These are phyloP conservation scores for Kurtzmaniella quercitrusa DNA, from an alignment of 1,139 yeast species.

Conservation along the genomic window DNA sequence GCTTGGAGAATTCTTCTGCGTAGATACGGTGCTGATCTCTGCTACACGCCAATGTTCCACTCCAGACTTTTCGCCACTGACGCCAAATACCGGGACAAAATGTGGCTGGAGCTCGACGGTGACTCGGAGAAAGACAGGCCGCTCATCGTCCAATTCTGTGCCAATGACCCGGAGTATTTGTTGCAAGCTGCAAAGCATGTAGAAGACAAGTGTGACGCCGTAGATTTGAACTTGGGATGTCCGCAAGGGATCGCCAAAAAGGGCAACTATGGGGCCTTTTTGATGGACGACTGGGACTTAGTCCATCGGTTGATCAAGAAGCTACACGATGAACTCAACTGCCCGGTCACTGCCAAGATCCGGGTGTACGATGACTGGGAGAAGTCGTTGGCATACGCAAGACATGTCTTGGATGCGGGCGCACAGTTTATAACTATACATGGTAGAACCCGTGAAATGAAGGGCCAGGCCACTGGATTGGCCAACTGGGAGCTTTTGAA, in stretches of 20 bases:
- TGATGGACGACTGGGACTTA: constrained; percentile 96
- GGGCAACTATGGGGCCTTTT: constrained; percentile 92
- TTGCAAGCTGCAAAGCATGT: constrained; percentile 79
- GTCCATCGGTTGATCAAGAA: constrained; percentile 66
- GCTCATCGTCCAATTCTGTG: constrained; percentile 89
- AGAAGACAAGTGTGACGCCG: constrained; percentile 87
- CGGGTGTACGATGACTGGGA: constrained; percentile 84
- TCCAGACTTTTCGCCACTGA: constrained; percentile 86
- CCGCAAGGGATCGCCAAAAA: constrained; percentile 96
- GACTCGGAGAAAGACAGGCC: constrained; percentile 67
- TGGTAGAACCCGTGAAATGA: constrained; percentile 95
- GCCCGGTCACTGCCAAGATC: constrained; percentile 95
- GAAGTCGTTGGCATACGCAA: constrained; percentile 82
- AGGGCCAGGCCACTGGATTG: constrained; percentile 91
- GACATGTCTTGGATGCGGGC: constrained; percentile 88
- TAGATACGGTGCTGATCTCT: constrained; percentile 85
- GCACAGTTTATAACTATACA: constrained; percentile 95
- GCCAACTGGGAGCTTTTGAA: constrained; percentile 87
- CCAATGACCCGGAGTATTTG: constrained; percentile 85
- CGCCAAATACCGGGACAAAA: constrained; percentile 70
- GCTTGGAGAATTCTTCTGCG: constrained; percentile 94
- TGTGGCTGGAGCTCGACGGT: constrained; percentile 79
- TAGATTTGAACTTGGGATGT: constrained; percentile 92
- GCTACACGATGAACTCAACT: constrained; percentile 65
- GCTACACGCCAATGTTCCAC: constrained; percentile 97